phyloP scores from a whole-genome alignment of 257 asterid species.

The Handroanthus guayacan region DNA sequence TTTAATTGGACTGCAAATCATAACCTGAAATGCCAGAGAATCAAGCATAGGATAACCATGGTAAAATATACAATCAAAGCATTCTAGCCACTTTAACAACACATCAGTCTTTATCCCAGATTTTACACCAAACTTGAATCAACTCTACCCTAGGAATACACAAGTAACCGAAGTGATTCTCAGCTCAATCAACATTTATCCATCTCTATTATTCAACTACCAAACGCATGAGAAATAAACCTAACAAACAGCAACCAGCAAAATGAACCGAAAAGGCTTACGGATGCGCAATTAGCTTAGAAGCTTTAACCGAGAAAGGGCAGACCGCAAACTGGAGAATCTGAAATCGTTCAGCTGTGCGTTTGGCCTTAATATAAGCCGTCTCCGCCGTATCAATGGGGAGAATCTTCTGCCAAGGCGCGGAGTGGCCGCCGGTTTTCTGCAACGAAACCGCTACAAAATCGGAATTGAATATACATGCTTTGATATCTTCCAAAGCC shows the following conservation, averaged over 20 bases:
- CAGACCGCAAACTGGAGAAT: constrained; percentile 88
- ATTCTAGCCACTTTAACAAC: constrained; percentile 9
- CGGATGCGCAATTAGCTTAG: constrained; percentile 83
- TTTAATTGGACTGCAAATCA: no score
- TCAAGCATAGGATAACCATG: no score
- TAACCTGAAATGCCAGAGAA: no score
- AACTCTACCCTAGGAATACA: not conserved
- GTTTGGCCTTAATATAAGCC: constrained; percentile 75
- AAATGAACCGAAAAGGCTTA: constrained; percentile 45
- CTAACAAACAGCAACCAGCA: constrained; percentile 13
- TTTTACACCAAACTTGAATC: not conserved
- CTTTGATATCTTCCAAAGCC: constrained; percentile 53
- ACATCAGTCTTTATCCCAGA: constrained; percentile 3
- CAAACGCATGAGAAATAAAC: constrained; percentile 1
- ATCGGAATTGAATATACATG: constrained; percentile 56
- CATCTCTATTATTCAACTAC: not conserved
- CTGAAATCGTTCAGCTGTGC: constrained; percentile 78
- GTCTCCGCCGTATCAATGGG: constrained; percentile 78
- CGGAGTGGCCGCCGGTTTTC: constrained; percentile 81
- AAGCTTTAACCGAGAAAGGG: constrained; percentile 72
- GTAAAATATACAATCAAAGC: not conserved
- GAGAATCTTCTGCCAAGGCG: constrained; percentile 76
- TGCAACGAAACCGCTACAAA: constrained; percentile 68
- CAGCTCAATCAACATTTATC: not conserved
- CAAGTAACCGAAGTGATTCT: constrained; percentile 20